phyloP scores from a whole-genome alignment of 208 protist species.

The Trichomonas tenax region DNA sequence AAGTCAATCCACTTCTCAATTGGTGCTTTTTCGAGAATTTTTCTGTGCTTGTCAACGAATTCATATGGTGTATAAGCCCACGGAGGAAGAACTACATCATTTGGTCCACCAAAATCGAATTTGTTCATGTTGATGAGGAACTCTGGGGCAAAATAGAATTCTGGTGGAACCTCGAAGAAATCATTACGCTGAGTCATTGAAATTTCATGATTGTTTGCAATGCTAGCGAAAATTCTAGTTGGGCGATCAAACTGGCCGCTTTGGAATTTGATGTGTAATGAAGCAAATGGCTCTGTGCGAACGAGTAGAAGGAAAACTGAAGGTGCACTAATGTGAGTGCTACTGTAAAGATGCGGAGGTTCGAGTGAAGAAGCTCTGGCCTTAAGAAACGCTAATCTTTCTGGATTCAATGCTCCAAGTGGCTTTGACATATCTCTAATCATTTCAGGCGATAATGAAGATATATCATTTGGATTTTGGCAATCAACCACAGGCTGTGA shows the following conservation, averaged over 20 bases:
- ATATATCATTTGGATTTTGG: not conserved
- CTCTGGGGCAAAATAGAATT: constrained; percentile 50
- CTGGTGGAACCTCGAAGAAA: constrained; percentile 43
- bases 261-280: constrained; percentile 33
- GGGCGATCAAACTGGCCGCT: constrained; percentile 60
- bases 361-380: not conserved
- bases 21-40: constrained; percentile 59
- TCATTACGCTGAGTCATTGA: not conserved
- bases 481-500: not conserved
- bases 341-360: constrained; percentile 76
- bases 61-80: constrained; percentile 25
- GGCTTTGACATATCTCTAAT: not conserved
- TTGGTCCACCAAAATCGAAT: constrained; percentile 38
- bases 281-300: constrained; percentile 34
- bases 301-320: constrained; percentile 42
- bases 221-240: not conserved
- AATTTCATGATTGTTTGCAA: not conserved
- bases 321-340: constrained; percentile 83
- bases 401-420: not conserved
- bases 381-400: not conserved
- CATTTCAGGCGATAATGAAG: not conserved
- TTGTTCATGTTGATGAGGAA: constrained; percentile 41
- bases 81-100: constrained; percentile 30
- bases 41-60: not conserved
- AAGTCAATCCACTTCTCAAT: constrained; percentile 44